These are phyloP conservation scores for Phytophthora idaei DNA, from an alignment of 352 stramenopile genomes.

Conservation along the genomic window DNA sequence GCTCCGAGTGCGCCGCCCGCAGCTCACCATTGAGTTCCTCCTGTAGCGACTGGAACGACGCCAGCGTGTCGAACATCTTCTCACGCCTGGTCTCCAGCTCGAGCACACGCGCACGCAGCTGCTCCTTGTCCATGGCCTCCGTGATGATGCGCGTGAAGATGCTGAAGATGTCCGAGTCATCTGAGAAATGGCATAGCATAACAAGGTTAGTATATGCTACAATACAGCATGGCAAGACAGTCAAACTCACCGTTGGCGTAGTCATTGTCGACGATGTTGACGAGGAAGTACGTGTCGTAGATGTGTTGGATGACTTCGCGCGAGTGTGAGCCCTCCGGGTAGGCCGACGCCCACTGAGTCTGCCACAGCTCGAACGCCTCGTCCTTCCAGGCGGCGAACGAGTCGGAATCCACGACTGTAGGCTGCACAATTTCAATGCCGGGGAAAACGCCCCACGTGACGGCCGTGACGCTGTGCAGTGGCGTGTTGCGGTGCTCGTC, in stretches of 20 bases:
- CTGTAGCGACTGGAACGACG: conserved; percentile 70
- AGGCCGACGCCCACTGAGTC: conserved; percentile 96
- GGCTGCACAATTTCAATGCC: conserved; percentile 93
- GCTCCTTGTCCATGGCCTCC: conserved; percentile 79
- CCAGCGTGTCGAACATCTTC: conserved; percentile 77
- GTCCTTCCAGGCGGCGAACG: conserved; percentile 94
- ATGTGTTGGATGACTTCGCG: conserved; percentile 83
- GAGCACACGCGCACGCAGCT: conserved; percentile 68
- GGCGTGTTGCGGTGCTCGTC: conserved; percentile 80
- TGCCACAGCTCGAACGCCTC: conserved; percentile 98
- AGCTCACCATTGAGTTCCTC: conserved; percentile 61
- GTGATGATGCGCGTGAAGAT: conserved; percentile 88
- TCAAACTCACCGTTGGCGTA: conserved; percentile 78
- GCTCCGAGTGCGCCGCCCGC: conserved; percentile 50
- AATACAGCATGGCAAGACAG: neutral
- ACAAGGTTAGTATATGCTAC: conserved; percentile 20
- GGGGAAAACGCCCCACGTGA: conserved; percentile 99
- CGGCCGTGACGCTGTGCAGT: conserved; percentile 90
- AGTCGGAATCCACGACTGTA: conserved; percentile 97
- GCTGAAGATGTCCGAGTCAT: conserved; percentile 81
- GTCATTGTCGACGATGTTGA: conserved; percentile 99
- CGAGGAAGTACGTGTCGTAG: conserved; percentile 96
- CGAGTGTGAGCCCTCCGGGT: conserved; percentile 84
- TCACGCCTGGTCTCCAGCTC: conserved; percentile 77
- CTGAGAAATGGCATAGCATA: conserved; percentile 24